Evolutionary conservation across 2,329 filamentous ascomycete genomes (phyloP).

Genomic region (Hymenoscyphus scutula): DNA sequence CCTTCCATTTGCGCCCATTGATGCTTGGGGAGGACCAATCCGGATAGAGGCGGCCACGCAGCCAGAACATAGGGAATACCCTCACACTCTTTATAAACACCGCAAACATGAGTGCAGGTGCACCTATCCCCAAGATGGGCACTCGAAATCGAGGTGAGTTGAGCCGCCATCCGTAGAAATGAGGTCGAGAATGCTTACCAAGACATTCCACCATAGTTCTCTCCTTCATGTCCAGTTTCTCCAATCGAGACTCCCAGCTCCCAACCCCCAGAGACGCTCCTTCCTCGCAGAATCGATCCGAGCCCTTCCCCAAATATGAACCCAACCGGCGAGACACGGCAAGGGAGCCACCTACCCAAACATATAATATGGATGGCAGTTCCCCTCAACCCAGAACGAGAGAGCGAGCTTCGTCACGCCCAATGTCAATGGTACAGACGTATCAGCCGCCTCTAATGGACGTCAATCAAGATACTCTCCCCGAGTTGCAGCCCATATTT

Average conservation of each 20-base stretch:
- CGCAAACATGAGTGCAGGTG: conserved; percentile 3
- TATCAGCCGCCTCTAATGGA: conserved; percentile 87
- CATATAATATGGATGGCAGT: conserved; percentile 23
- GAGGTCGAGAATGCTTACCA: conserved; percentile 18
- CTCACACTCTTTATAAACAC: conserved; percentile 23
- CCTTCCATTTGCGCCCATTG: conserved; percentile 5
- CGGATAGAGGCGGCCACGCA: conserved; percentile 27
- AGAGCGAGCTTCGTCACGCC: conserved; percentile 55
- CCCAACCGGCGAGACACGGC: conserved; percentile 41
- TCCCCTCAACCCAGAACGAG: conserved; percentile 35
- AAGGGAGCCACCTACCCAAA: conserved; percentile 7
- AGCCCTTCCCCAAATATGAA: conserved; percentile 24
- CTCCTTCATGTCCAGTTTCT: conserved; percentile 85
- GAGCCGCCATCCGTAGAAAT: conserved; percentile 3
- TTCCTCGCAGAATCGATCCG: conserved; percentile 4
- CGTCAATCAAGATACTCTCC: conserved; percentile 77
- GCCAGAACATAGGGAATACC: conserved; percentile 7
- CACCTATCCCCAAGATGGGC: conserved; percentile 33
- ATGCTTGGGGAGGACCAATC: conserved; percentile 5
- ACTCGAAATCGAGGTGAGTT: conserved; percentile 37
- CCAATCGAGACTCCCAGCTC: conserved; percentile 43
- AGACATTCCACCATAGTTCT: conserved; percentile 62
- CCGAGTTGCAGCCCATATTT: conserved; percentile 93
- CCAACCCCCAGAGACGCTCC: conserved; percentile 34
- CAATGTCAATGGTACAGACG: conserved; percentile 81